A percentile compares a stretch with the other conserved stretches of the same genome.
Evolutionary conservation across 495 filamentous ascomycete species (phyloP).

Genomic region (Chaetomidium leptoderma): DNA sequence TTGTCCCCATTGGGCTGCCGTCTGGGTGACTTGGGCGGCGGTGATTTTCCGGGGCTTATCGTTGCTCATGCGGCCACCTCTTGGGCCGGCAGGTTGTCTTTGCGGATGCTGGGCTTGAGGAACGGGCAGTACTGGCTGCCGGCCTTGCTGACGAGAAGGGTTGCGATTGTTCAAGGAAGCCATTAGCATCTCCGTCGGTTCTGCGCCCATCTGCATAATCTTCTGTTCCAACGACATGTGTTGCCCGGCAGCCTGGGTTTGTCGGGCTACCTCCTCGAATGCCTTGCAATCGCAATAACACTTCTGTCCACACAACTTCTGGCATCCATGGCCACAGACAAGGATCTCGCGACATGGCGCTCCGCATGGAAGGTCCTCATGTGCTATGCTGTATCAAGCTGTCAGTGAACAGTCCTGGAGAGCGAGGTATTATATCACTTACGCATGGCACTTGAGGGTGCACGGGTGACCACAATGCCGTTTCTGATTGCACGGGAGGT

Average conservation of each 20-base stretch:
- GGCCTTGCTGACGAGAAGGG: background rate
- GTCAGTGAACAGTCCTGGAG: constrained; percentile 11
- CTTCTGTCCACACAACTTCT: constrained; percentile 36
- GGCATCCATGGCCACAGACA: constrained; percentile 59
- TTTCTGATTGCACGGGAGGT: constrained; percentile 43
- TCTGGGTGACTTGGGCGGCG: background rate
- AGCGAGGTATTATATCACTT: constrained; percentile 17
- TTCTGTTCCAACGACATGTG: constrained; percentile 12
- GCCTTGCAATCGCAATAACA: constrained; percentile 36
- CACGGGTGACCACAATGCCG: constrained; percentile 44
- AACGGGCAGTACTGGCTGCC: background rate
- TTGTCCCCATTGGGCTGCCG: background rate
- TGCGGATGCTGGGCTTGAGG: background rate
- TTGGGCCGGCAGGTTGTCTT: background rate
- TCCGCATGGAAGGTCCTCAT: constrained; percentile 60
- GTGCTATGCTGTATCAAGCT: constrained; percentile 53
- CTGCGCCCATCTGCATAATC: constrained; percentile 13
- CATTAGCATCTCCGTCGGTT: constrained; percentile 7
- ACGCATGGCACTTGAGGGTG: constrained; percentile 44
- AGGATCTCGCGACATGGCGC: constrained; percentile 55
- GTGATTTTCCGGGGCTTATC: background rate
- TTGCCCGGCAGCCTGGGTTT: background rate
- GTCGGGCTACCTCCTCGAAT: constrained; percentile 13
- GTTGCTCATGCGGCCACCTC: background rate
- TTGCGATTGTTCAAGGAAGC: background rate